Conservation (phyloP, 257 asterid species). For the Handroanthus guayacan region DNA sequence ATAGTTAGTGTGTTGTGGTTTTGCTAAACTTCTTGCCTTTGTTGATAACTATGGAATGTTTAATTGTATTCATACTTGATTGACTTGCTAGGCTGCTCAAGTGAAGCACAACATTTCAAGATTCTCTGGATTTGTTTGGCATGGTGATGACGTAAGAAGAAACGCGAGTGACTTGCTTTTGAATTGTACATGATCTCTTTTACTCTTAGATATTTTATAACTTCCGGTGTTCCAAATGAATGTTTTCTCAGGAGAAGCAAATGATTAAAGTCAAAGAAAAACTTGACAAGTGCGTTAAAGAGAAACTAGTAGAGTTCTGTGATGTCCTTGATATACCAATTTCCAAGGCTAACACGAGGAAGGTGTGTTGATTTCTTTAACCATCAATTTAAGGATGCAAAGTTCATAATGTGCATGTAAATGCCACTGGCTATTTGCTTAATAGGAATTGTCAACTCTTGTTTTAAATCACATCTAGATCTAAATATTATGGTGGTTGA, state of each 20-base stretch:
- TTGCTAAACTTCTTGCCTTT: constrained; percentile 5
- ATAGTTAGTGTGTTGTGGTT: constrained; percentile 13
- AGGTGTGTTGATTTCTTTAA: constrained; percentile 61
- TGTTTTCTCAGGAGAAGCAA: constrained; percentile 77
- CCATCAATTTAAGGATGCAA: constrained; percentile 7
- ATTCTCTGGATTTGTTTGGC: constrained; percentile 96
- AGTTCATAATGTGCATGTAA: constrained; percentile 8
- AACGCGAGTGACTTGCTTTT: constrained; percentile 21
- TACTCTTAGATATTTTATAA: constrained; percentile 10
- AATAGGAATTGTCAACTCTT: constrained; percentile 20
- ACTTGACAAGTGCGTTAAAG: constrained; percentile 84
- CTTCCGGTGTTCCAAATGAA: constrained; percentile 26
- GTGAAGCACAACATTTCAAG: constrained; percentile 74
- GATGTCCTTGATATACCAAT: constrained; percentile 81
- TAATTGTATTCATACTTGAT: constrained; percentile 31
- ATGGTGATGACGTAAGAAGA: constrained; percentile 72
- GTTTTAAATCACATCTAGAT: constrained; percentile 3
- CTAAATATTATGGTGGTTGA: constrained; percentile 29
- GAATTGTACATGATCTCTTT: constrained; percentile 10
- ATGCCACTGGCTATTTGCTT: constrained; percentile 10
- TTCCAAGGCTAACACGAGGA: constrained; percentile 64
- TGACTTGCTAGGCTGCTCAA: constrained; percentile 73
- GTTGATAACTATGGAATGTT: constrained; percentile 7
- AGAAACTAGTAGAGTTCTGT: constrained; percentile 82
- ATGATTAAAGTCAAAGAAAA: constrained; percentile 75